Conservation (phyloP, 129 eudicot species). For the Erigeron canadensis region DNA sequence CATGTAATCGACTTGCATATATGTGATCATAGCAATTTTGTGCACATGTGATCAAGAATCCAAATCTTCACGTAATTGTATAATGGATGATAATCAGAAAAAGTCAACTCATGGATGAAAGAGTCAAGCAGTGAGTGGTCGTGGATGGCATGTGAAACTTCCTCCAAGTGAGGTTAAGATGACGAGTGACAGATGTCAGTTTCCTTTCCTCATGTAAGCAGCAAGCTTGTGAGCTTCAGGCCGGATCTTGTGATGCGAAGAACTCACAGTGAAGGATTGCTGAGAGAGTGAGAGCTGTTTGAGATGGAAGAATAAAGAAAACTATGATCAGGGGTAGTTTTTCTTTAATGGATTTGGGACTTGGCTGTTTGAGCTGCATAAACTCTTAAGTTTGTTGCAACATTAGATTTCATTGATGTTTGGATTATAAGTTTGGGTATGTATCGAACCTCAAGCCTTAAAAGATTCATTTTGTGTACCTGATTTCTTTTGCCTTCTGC, state of each 20-base stretch:
- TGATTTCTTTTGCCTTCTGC: background rate
- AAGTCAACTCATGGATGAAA: slow-evolving; percentile 52
- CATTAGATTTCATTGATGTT: slow-evolving; percentile 20
- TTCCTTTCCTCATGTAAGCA: slow-evolving; percentile 47
- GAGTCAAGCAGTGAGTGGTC: slow-evolving; percentile 40
- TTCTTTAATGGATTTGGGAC: slow-evolving; percentile 9
- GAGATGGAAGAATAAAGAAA: slow-evolving; percentile 31
- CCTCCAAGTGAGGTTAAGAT: slow-evolving; percentile 70
- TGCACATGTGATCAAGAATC: too few species aligned
- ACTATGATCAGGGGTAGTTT: slow-evolving; percentile 16
- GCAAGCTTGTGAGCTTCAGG: slow-evolving; percentile 48
- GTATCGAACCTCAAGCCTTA: background rate
- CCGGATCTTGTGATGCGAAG: slow-evolving; percentile 54
- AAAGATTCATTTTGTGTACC: background rate
- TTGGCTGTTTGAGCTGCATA: too few species aligned
- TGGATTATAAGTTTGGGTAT: slow-evolving; percentile 26
- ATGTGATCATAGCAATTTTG: too few species aligned
- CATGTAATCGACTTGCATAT: too few species aligned
- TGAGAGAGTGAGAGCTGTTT: slow-evolving; percentile 59
- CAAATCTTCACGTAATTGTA: too few species aligned
- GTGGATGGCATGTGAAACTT: slow-evolving; percentile 52
- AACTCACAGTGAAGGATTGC: slow-evolving; percentile 70
- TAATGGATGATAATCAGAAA: too few species aligned
- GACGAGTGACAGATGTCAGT: slow-evolving; percentile 33
- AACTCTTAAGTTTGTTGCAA: slow-evolving; percentile 2